Evolutionary conservation across 2,329 filamentous ascomycete species (phyloP).

Genomic region (Calonectria hawksworthii): DNA sequence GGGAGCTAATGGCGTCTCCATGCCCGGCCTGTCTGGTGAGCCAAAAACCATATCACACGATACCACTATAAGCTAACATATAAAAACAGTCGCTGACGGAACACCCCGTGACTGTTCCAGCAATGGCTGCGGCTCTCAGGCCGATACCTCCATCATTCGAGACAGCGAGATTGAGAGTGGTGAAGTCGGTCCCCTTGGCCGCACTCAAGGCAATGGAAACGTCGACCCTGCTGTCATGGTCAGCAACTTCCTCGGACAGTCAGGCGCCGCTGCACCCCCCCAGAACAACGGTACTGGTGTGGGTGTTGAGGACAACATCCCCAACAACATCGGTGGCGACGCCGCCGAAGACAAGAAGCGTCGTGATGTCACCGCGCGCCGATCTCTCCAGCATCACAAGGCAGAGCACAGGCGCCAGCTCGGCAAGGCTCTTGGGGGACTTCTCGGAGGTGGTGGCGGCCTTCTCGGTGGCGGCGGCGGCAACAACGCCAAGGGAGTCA

Average conservation of each 20-base stretch:
- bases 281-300: conserved; percentile 56
- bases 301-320: conserved; percentile 61
- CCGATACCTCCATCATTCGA: conserved; percentile 79
- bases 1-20: conserved; percentile 73
- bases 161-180: conserved; percentile 68
- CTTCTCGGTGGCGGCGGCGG: conserved; percentile 46
- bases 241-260: conserved; percentile 70
- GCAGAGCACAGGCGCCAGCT: conserved; percentile 47
- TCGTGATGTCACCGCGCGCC: background rate
- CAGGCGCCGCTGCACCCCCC: conserved; percentile 45
- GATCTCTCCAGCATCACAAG: conserved; percentile 19
- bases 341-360: conserved; percentile 30
- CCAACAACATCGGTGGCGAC: conserved; percentile 36
- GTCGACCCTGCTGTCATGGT: conserved; percentile 71
- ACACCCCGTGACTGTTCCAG: conserved; percentile 76
- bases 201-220: conserved; percentile 71
- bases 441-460: conserved; percentile 46
- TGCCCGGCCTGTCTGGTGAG: conserved; percentile 67
- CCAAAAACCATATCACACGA: background rate
- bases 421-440: conserved; percentile 30
- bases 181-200: conserved; percentile 71
- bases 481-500: conserved; percentile 47
- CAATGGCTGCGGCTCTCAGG: conserved; percentile 74
- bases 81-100: conserved; percentile 68
- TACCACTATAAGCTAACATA: background rate